Conservation (phyloP, 768 basidiomycete genomes). For the Russula abietina region DNA sequence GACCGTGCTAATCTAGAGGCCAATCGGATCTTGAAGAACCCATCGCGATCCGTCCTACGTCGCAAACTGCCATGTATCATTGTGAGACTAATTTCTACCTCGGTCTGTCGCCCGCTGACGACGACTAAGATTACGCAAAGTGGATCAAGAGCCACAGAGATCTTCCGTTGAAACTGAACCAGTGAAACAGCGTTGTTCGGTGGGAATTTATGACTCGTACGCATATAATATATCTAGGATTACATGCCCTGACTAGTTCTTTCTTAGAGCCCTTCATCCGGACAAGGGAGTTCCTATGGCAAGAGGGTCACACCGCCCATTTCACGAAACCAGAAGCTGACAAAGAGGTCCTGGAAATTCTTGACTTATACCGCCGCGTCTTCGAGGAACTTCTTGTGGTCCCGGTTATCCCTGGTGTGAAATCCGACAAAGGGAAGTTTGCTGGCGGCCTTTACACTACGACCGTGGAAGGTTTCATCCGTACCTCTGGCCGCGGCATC, state of each 20-base stretch:
- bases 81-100: conserved; percentile 48
- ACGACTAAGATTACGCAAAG: conserved; percentile 80
- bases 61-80: conserved; percentile 99
- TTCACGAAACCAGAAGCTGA: conserved; percentile 88
- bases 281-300: conserved; percentile 99
- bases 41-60: conserved; percentile 96
- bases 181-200: conserved; percentile 98
- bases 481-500: conserved; percentile 94
- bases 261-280: conserved; percentile 89
- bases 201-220: conserved; percentile 99
- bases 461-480: conserved; percentile 96
- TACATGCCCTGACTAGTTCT: not conserved
- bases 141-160: conserved; percentile 98
- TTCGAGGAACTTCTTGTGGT: conserved; percentile 97
- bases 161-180: conserved; percentile 92
- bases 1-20: conserved; percentile 47
- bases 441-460: conserved; percentile 98
- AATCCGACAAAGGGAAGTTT: conserved; percentile 99
- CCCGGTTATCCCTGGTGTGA: conserved; percentile 93
- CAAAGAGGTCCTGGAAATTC: conserved; percentile 84
- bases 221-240: conserved; percentile 27
- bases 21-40: conserved; percentile 92
- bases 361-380: conserved; percentile 91
- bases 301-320: conserved; percentile 97
- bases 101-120: not conserved